Percentiles rank a stretch among this genome's conserved stretches.
phyloP scores from a whole-genome alignment of 2,329 filamentous ascomycete genomes.

The Rhexocercosporidium sp. region DNA sequence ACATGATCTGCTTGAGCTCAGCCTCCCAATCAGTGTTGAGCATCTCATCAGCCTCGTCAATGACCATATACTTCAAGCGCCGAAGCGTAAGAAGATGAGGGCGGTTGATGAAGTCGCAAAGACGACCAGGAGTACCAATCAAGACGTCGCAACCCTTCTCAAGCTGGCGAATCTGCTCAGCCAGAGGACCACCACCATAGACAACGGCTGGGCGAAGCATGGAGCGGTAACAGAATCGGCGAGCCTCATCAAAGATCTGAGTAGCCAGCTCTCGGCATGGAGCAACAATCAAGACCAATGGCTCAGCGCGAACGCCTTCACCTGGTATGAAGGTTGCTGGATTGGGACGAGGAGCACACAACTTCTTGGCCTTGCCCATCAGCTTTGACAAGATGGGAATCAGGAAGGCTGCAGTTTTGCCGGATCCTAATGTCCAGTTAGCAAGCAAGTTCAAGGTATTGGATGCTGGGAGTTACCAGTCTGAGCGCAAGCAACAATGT shows the following conservation, averaged over 20 bases:
- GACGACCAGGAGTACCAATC: constrained; percentile 84
- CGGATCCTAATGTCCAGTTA: constrained; percentile 69
- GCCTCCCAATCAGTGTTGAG: constrained; percentile 79
- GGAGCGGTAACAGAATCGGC: constrained; percentile 90
- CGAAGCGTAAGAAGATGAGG: constrained; percentile 71
- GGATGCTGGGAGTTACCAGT: constrained; percentile 69
- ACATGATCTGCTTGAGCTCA: constrained; percentile 76
- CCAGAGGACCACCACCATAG: constrained; percentile 82
- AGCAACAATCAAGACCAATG: constrained; percentile 82
- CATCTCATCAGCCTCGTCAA: constrained; percentile 97
- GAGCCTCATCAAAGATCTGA: constrained; percentile 94
- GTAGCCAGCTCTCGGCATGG: constrained; percentile 90
- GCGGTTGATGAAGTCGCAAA: constrained; percentile 82
- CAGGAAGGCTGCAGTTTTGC: constrained; percentile 93
- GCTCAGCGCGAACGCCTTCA: constrained; percentile 73
- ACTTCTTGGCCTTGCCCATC: constrained; percentile 94
- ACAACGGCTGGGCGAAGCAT: constrained; percentile 91
- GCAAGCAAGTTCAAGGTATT: neutral
- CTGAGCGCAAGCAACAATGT: constrained; percentile 89
- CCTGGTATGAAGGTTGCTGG: constrained; percentile 58
- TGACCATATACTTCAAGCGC: constrained; percentile 79
- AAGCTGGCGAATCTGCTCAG: constrained; percentile 74
- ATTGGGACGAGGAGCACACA: constrained; percentile 79
- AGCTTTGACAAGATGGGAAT: constrained; percentile 87
- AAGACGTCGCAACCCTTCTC: constrained; percentile 87